phyloP scores from a whole-genome alignment of 1,284 basidiomycete species.

The Microbotryum lychnidis-dioicae region DNA sequence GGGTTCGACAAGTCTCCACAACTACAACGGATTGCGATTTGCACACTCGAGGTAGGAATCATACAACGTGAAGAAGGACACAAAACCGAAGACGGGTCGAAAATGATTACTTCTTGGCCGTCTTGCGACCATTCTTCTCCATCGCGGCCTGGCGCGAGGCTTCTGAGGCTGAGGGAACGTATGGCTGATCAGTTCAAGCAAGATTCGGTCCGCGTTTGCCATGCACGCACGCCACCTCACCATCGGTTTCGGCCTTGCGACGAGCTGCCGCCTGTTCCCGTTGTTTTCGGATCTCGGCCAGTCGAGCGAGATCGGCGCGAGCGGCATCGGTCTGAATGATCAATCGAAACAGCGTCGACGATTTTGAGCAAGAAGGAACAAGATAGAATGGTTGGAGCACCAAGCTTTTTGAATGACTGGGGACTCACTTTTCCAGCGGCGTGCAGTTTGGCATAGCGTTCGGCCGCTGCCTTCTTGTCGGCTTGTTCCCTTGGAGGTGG shows the following conservation, averaged over 20 bases:
- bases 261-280: conserved; percentile 76
- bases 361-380: not conserved
- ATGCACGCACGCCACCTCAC: conserved; percentile 31
- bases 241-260: conserved; percentile 74
- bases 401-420: not conserved
- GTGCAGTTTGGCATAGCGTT: conserved; percentile 52
- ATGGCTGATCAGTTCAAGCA: too few relatives aligned
- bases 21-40: too few relatives aligned
- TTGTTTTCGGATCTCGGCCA: conserved; percentile 75
- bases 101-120: too few relatives aligned
- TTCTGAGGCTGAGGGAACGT: conserved; percentile 3
- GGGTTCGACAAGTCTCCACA: too few relatives aligned
- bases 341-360: conserved; percentile 48
- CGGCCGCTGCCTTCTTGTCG: conserved; percentile 78
- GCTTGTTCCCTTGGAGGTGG: conserved; percentile 62
- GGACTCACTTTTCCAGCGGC: conserved; percentile 56
- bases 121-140: conserved; percentile 9
- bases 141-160: conserved; percentile 1
- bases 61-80: too few relatives aligned
- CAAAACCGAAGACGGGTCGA: too few relatives aligned
- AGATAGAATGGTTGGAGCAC: not conserved
- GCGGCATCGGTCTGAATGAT: conserved; percentile 72
- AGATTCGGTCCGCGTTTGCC: too few relatives aligned
- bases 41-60: too few relatives aligned
- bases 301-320: conserved; percentile 71